These are phyloP conservation scores for Mortierella sp. DNA, from an alignment of 371 early-diverging fungal genomes.

Conservation along the genomic window DNA sequence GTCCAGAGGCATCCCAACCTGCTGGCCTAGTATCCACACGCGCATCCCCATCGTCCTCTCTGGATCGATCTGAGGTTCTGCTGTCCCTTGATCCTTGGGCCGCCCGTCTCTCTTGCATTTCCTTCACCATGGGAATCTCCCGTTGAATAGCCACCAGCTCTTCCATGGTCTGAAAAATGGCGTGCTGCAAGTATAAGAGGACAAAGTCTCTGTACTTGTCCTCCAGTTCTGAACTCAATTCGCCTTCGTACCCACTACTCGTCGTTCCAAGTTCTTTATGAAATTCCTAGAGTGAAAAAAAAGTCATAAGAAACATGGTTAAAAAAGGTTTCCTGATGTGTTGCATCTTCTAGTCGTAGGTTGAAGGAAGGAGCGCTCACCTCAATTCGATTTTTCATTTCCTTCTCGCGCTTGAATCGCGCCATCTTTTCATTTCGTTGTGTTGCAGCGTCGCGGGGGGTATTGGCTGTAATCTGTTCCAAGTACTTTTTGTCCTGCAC, in stretches of 20 bases:
- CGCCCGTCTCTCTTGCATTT: constrained; percentile 63
- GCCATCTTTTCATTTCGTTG: constrained; percentile 80
- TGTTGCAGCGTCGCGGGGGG: constrained; percentile 55
- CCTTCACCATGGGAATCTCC: constrained; percentile 78
- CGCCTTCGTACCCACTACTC: constrained; percentile 52
- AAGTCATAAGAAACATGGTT: not conserved
- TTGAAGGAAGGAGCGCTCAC: constrained; percentile 11
- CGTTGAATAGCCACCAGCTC: constrained; percentile 73
- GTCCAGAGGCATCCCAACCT: constrained; percentile 48
- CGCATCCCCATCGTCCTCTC: constrained; percentile 20
- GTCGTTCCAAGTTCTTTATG: constrained; percentile 50
- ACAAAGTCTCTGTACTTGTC: constrained; percentile 76
- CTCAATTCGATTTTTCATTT: constrained; percentile 64
- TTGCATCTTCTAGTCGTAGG: too few relatives aligned
- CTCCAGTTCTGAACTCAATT: constrained; percentile 63
- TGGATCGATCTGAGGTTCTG: constrained; percentile 34
- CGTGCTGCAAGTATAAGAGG: constrained; percentile 67
- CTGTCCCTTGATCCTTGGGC: constrained; percentile 39
- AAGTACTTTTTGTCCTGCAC: constrained; percentile 61
- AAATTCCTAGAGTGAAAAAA: constrained; percentile 29
- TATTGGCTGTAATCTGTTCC: constrained; percentile 41
- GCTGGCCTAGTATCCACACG: constrained; percentile 27
- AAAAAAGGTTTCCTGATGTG: too few relatives aligned
- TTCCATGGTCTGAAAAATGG: constrained; percentile 72
- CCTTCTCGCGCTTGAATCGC: constrained; percentile 80